These are phyloP conservation scores for Piromyces finnis DNA, from an alignment of 192 early-diverging fungal genomes.

Conservation along the genomic window DNA sequence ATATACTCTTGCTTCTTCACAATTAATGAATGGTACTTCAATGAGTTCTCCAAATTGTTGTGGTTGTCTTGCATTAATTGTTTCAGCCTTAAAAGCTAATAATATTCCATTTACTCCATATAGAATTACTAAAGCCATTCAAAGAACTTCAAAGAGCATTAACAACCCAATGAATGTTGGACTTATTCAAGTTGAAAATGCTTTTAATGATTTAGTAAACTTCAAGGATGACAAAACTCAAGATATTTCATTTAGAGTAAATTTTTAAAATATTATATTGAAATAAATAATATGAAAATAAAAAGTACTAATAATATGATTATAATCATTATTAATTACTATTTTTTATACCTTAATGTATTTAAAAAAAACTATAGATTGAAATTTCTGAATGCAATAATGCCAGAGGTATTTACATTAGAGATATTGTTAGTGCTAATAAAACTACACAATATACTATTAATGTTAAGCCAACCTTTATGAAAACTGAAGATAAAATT, in stretches of 20 bases:
- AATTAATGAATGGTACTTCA: constrained; percentile 81
- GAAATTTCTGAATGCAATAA: not conserved
- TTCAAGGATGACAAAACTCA: not conserved
- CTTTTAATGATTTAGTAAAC: constrained; percentile 40
- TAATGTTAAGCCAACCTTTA: not conserved
- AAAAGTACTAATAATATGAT: too few relatives aligned
- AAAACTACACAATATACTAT: not conserved
- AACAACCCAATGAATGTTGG: constrained; percentile 59
- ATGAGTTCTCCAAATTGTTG: constrained; percentile 87
- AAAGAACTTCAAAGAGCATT: constrained; percentile 54
- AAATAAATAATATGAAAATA: too few relatives aligned
- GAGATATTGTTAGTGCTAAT: not conserved
- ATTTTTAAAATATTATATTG: not conserved
- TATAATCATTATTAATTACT: too few relatives aligned
- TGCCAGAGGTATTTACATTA: not conserved
- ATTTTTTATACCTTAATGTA: too few relatives aligned
- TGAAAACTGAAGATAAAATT: not conserved
- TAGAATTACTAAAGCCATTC: constrained; percentile 60
- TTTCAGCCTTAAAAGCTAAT: constrained; percentile 68
- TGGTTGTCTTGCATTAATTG: constrained; percentile 66
- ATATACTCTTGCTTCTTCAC: constrained; percentile 47
- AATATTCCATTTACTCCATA: constrained; percentile 56
- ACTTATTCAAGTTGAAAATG: constrained; percentile 71
- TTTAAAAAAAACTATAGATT: too few relatives aligned
- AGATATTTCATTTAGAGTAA: not conserved